A percentile compares a stretch with the other conserved stretches of the same genome.
Evolutionary conservation across 2,329 filamentous ascomycete genomes (phyloP).

Genomic region (Boeremia lycopersici): DNA sequence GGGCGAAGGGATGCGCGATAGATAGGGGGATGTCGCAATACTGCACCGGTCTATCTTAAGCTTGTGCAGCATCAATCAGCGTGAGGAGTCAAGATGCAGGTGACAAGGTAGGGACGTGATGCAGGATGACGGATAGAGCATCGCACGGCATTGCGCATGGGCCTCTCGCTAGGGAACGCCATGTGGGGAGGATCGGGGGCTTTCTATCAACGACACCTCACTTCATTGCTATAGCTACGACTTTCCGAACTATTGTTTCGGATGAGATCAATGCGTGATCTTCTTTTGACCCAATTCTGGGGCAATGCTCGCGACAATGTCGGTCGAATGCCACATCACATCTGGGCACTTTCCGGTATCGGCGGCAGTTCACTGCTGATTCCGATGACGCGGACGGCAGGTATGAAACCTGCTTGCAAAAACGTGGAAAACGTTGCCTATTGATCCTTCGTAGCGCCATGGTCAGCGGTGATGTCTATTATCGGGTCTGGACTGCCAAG

Average conservation of each 20-base stretch:
- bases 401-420: neutral
- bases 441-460: neutral
- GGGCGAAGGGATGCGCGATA: slow-evolving; percentile 8
- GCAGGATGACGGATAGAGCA: slow-evolving; percentile 15
- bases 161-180: slow-evolving; percentile 13
- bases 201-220: slow-evolving; percentile 19
- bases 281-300: slow-evolving; percentile 1
- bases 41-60: slow-evolving; percentile 7
- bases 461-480: neutral
- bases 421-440: neutral
- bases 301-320: slow-evolving; percentile 5
- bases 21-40: slow-evolving; percentile 14
- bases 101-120: slow-evolving; percentile 5
- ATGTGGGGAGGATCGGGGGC: slow-evolving; percentile 12
- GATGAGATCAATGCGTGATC: neutral
- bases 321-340: neutral
- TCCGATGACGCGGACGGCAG: neutral
- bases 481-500: neutral
- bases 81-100: slow-evolving; percentile 5
- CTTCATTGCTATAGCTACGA: neutral
- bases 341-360: slow-evolving; percentile 7
- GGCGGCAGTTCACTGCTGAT: neutral
- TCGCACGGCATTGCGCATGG: slow-evolving; percentile 13
- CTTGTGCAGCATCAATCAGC: neutral
- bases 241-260: slow-evolving; percentile 1